Percentiles rank a stretch among this genome's conserved stretches.
Conservation (phyloP, 192 early-diverging fungal species). For the Mortierella antarctica region DNA sequence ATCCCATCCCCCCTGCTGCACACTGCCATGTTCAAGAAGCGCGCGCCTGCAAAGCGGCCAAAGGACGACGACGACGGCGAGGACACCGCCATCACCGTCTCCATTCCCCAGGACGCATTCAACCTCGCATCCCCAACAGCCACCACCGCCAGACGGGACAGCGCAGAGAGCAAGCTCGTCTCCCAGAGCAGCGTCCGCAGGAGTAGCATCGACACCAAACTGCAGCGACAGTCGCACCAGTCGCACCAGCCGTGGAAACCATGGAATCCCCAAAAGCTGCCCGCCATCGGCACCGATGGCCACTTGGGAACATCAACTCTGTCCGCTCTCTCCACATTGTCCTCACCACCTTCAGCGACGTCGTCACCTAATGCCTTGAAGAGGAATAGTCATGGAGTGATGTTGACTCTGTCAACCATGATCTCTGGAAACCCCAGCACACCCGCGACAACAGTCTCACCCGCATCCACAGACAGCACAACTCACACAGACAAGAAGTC, state of each 20-base stretch:
- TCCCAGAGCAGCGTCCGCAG: conserved; percentile 6
- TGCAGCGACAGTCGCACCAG: not conserved
- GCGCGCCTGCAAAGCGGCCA: conserved; percentile 9
- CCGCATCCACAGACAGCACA: not conserved
- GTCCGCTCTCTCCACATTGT: conserved; percentile 1
- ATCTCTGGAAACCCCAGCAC: not conserved
- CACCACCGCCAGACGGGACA: not conserved
- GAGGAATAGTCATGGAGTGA: conserved; percentile 9
- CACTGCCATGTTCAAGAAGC: conserved; percentile 45
- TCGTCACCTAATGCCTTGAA: not conserved
- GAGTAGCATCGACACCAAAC: conserved; percentile 3
- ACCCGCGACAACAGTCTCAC: not conserved
- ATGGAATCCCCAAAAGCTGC: conserved; percentile 16
- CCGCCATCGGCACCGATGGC: not conserved
- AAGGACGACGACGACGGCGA: conserved; percentile 20
- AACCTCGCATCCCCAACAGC: not conserved
- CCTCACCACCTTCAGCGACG: conserved; percentile 1
- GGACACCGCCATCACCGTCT: conserved; percentile 37
- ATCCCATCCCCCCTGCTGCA: not conserved
- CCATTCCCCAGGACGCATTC: conserved; percentile 30
- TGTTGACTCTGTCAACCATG: conserved; percentile 24
- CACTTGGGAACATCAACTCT: not conserved
- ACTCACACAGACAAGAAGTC: not conserved
- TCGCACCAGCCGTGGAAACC: conserved; percentile 18
- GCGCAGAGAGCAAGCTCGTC: not conserved